These are phyloP conservation scores for Trichoderma virens DNA, from an alignment of 495 filamentous ascomycete genomes.

Conservation along the genomic window DNA sequence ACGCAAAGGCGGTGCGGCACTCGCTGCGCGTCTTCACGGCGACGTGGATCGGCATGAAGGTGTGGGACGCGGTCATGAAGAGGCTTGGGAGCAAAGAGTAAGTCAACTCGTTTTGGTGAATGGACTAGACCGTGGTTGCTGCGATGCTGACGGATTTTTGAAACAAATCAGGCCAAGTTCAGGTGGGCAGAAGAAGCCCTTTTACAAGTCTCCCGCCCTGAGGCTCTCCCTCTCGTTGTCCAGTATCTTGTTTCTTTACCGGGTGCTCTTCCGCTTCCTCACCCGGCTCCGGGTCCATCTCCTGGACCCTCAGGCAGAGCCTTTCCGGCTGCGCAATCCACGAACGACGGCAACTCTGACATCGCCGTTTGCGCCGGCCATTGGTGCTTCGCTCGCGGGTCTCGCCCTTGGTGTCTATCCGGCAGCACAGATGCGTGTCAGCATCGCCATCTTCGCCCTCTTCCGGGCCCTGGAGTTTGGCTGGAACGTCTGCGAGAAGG, in stretches of 20 bases:
- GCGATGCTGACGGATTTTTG: too few relatives aligned
- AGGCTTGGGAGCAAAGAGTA: constrained; percentile 37
- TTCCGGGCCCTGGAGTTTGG: constrained; percentile 77
- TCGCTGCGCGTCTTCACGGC: constrained; percentile 69
- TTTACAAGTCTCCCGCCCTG: constrained; percentile 63
- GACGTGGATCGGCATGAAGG: constrained; percentile 60
- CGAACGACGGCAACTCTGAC: constrained; percentile 63
- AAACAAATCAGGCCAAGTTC: constrained; percentile 14
- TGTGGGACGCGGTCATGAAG: constrained; percentile 53
- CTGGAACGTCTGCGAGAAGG: constrained; percentile 74
- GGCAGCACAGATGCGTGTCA: constrained; percentile 65
- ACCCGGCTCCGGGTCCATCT: constrained; percentile 69
- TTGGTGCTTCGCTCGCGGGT: constrained; percentile 81
- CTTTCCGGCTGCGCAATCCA: constrained; percentile 79
- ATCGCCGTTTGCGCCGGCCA: constrained; percentile 72
- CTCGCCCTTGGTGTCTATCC: constrained; percentile 75
- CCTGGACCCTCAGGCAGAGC: constrained; percentile 60
- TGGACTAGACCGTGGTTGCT: too few relatives aligned
- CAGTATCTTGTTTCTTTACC: constrained; percentile 76
- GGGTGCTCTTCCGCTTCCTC: constrained; percentile 86
- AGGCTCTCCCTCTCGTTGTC: constrained; percentile 75
- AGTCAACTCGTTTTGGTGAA: constrained; percentile 16
- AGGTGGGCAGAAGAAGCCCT: constrained; percentile 35
- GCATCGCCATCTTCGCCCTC: constrained; percentile 68
- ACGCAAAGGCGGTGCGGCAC: constrained; percentile 68